These are phyloP conservation scores for Pseudogymnoascus sp. DNA, from an alignment of 2,329 filamentous ascomycete genomes.

Conservation along the genomic window DNA sequence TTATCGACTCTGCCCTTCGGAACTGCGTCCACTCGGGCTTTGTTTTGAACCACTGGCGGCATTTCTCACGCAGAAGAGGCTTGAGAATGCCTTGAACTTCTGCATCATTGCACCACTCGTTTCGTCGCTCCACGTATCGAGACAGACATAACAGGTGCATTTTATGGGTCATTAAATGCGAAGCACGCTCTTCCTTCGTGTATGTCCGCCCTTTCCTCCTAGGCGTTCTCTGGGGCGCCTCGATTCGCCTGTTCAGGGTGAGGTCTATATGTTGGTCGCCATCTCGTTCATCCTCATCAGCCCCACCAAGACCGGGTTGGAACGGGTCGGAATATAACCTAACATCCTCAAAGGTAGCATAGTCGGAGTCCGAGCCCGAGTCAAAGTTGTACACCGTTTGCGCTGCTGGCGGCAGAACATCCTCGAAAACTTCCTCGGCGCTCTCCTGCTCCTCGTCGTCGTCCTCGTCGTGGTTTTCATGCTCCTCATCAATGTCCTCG, in stretches of 20 bases:
- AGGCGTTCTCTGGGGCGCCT: constrained; percentile 13
- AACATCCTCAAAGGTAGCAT: constrained; percentile 12
- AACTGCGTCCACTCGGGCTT: constrained; percentile 61
- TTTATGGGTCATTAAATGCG: constrained; percentile 72
- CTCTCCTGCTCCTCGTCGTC: constrained; percentile 17
- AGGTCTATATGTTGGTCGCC: constrained; percentile 26
- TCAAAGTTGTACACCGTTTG: constrained; percentile 24
- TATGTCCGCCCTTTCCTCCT: constrained; percentile 33
- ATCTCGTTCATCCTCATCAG: constrained; percentile 22
- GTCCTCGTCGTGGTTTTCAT: constrained; percentile 16
- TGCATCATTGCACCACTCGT: constrained; percentile 79
- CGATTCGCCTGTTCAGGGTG: constrained; percentile 25
- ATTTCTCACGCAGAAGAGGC: constrained; percentile 56
- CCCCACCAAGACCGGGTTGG: constrained; percentile 19
- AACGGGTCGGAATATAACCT: constrained; percentile 15
- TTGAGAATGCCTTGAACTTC: constrained; percentile 58
- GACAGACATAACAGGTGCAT: constrained; percentile 76
- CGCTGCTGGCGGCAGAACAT: constrained; percentile 18
- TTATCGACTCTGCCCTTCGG: constrained; percentile 64
- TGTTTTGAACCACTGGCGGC: constrained; percentile 59
- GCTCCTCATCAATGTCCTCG: constrained; percentile 12
- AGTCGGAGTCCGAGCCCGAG: constrained; percentile 1
- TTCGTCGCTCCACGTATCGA: constrained; percentile 66
- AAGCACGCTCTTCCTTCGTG: constrained; percentile 43
- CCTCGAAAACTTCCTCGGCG: constrained; percentile 23